Conservation (phyloP, 345 rosid species). For the Brassica napus region DNA sequence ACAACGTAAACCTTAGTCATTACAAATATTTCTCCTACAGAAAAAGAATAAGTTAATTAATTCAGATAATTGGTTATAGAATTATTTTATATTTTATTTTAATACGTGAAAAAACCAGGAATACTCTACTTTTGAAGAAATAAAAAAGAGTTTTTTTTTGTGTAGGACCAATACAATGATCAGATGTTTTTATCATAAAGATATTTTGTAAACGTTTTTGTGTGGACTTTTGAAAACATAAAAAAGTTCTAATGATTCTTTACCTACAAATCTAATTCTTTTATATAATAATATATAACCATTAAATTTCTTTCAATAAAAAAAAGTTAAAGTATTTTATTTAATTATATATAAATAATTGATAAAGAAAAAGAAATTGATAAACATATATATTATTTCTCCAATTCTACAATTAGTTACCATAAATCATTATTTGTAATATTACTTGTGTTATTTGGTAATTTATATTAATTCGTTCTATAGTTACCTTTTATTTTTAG, state of each 20-base stretch:
- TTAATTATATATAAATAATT: no score
- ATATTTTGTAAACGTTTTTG: neutral
- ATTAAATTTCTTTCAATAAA: neutral
- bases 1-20: neutral
- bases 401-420: neutral
- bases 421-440: neutral
- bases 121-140: neutral
- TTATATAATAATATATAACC: neutral
- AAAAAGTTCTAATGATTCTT: neutral
- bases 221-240: neutral
- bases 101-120: no score
- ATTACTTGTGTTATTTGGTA: no score
- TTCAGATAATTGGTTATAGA: neutral
- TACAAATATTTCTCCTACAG: neutral
- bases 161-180: neutral
- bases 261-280: neutral
- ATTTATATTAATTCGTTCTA: no score
- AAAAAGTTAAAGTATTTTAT: no score
- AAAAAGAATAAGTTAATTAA: no score
- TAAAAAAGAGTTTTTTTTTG: no score
- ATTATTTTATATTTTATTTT: no score
- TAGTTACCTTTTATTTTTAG: no score
- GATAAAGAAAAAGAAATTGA: neutral
- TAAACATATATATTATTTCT: neutral
- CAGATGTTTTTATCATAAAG: neutral